Percentiles rank a stretch among this genome's conserved stretches.
These are phyloP conservation scores for Tetracladium setigerum DNA, from an alignment of 495 filamentous ascomycete genomes.

Conservation along the genomic window DNA sequence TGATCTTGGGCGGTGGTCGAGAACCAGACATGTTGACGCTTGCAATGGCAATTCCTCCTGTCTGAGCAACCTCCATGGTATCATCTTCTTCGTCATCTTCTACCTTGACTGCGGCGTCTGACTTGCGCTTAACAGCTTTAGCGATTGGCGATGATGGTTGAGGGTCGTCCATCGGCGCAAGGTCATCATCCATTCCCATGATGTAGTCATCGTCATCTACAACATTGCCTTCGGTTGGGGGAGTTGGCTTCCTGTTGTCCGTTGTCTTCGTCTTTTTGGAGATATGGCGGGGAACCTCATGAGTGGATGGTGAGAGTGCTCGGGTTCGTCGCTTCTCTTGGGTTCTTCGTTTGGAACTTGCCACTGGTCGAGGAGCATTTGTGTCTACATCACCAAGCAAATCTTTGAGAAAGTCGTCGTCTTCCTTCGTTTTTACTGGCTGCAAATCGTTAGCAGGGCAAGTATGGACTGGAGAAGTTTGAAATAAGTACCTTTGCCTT, in stretches of 20 bases:
- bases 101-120: conserved; percentile 47
- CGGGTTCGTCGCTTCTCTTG: conserved; percentile 70
- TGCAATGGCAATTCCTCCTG: conserved; percentile 53
- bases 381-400: conserved; percentile 85
- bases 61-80: conserved; percentile 77
- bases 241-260: conserved; percentile 32
- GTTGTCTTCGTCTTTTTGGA: conserved; percentile 44
- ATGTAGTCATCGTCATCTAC: conserved; percentile 48
- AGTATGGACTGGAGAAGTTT: neutral
- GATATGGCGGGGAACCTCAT: conserved; percentile 31
- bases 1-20: conserved; percentile 68
- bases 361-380: conserved; percentile 55
- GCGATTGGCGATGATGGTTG: conserved; percentile 79
- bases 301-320: conserved; percentile 65
- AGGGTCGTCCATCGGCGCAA: conserved; percentile 79
- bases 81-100: conserved; percentile 66
- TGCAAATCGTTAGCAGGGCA: conserved; percentile 13
- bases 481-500: conserved; percentile 65
- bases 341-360: conserved; percentile 56
- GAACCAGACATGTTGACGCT: conserved; percentile 85
- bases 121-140: conserved; percentile 72
- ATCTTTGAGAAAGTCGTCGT: conserved; percentile 76
- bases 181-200: conserved; percentile 43
- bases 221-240: conserved; percentile 33
- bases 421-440: conserved; percentile 66